Base-by-base conservation (phyloP, 2,329 filamentous ascomycete genomes). In the Scytalidium lignicola region DNA sequence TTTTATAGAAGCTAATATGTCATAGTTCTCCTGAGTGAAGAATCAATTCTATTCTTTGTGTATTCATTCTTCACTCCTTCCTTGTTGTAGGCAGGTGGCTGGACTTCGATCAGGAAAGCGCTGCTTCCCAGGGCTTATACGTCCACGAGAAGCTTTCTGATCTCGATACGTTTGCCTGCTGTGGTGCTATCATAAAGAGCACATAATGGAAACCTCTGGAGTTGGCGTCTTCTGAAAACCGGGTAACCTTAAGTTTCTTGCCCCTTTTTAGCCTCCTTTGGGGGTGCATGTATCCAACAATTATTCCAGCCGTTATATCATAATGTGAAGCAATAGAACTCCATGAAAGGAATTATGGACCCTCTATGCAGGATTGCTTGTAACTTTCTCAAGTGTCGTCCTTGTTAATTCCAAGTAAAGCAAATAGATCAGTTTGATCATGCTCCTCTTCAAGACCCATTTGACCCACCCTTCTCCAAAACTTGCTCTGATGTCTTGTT, bases 401-500 rank as follows among this genome's bases (percentile, higher is more conserved):
- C 17, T 48, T 44, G 46, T 68, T 58, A 47, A 83, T 68, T 0
- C 71, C 76, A 40, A 85, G 62, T 44, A 78, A 65, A 2, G 65
- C 61, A 46, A 83, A 71, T 45, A 85, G 54, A 57, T 80, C 68
- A 62, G 63, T 62, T 52, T 70, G 60, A 46, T 71, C 70, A 29
- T 70, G 67, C 42, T 86, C 80, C 23, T 78, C 71, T 53, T 87
- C 82, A 19, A 88, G 69, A 2, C 83, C 86, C 65, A 86, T 73
- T 46, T 83, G 79, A 19, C 80, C 85, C 47, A 89, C 80, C 54
- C 78, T 74, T 62, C 85, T 87, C 86, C 87, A 93, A 63, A 95
- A 91, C 67, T 91, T 92, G 70, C 85, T 90, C 46, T 93, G 67
- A 67, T 93, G 88, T 55, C 89, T 76, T 9, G 83, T 83, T n/a